Evolutionary conservation across 2,329 filamentous ascomycete species (phyloP), one percentile per base, ranked within the genome.

Genomic region (Nemania sp.): DNA sequence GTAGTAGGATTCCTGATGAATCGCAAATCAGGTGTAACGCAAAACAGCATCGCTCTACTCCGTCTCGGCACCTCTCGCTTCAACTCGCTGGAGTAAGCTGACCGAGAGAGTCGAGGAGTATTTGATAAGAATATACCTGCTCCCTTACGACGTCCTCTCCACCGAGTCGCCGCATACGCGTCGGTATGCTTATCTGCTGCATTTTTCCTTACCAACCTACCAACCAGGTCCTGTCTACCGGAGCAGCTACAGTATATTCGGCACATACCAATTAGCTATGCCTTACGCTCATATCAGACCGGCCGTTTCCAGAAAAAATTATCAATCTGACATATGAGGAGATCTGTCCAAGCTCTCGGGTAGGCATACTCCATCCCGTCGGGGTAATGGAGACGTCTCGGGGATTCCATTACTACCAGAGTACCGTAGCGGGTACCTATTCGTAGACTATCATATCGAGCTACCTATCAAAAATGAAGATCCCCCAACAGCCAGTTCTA

Each of bases 71-170:
- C 15, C 12, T 12, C 17, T 57, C 54, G 39, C 42, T 60, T 50
- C 39, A 21, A 35, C 50, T 39, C 29, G 49, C 54, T 63, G 60
- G 60, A 63, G 60, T 63, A 63, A 63, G 60, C 60, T 63, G 57
- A 63, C 60, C 57, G n/a, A 49, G 49, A 57, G 12, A 34, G 42
- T 12, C 46, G n/a, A 50, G 40, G 18, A n/a, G 48, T 60, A 63
- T 63, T 63, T 63, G 60, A 63, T 49, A 60, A 63, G 52, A 50
- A 53, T 48, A 42, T 50, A 50, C 42, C 29, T 5, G 11, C 7
- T 46, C 35, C 42, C 50, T 34, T 52, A 48, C 32, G n/a, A 57
- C 32, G 35, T 34, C 20, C 35, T 48, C 52, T 53, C n/a, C 46
- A 50, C 35, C 48, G 29, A 47, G 11, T 47, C 25, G 40, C 47